Evolutionary conservation across 306 rosid genomes (phyloP).

Genomic region (Abrus pulchellus): DNA sequence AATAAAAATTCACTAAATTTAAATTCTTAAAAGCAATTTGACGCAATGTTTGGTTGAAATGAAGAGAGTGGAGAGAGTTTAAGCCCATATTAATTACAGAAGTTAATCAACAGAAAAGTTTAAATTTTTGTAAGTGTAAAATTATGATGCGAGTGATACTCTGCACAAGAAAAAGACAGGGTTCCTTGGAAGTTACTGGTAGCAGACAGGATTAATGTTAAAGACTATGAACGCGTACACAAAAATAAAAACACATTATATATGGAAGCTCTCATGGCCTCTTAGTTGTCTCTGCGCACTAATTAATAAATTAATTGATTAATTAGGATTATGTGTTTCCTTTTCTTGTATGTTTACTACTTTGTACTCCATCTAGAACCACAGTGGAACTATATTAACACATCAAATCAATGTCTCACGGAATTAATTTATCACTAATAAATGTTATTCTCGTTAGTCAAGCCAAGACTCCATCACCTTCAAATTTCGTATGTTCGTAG

Average conservation of each 20-base stretch:
- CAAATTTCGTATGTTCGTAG: too few species aligned
- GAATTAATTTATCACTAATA: too few species aligned
- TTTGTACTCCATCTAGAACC: neutral
- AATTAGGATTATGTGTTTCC: conserved; percentile 5
- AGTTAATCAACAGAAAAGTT: neutral
- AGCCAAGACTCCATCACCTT: too few species aligned
- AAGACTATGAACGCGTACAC: conserved; percentile 27
- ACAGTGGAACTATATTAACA: neutral
- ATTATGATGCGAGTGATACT: conserved; percentile 4
- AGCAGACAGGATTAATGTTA: conserved; percentile 24
- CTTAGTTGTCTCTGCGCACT: conserved; percentile 37
- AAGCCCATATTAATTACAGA: neutral
- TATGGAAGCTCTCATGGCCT: neutral
- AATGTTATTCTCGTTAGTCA: too few species aligned
- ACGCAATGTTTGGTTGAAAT: too few species aligned
- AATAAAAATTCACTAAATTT: too few species aligned
- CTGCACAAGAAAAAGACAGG: conserved; percentile 16
- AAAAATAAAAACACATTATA: neutral
- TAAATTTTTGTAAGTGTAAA: neutral
- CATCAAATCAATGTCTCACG: too few species aligned
- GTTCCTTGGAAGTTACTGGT: conserved; percentile 37
- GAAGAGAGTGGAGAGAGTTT: too few species aligned
- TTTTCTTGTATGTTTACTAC: conserved; percentile 21
- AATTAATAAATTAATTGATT: conserved; percentile 14
- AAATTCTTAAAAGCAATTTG: too few species aligned